These are phyloP conservation scores for Colletotrichum costaricense DNA, from an alignment of 2,329 filamentous ascomycete genomes.

Conservation along the genomic window DNA sequence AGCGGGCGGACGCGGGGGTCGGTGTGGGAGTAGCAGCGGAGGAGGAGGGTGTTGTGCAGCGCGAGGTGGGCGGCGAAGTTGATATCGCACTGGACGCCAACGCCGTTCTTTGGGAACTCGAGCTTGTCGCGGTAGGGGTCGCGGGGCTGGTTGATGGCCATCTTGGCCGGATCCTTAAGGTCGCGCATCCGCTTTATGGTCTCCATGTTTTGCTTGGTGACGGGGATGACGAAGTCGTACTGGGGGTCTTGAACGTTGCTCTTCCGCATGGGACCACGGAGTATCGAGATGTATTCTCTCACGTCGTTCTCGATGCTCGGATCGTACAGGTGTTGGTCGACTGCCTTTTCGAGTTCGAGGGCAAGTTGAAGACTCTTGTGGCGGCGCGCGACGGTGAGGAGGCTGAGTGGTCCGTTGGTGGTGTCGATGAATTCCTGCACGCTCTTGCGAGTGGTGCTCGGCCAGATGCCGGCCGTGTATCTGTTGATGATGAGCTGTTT, in stretches of 20 bases:
- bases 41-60: constrained; percentile 83
- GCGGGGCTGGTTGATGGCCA: constrained; percentile 61
- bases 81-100: constrained; percentile 91
- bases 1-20: constrained; percentile 82
- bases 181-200: constrained; percentile 56
- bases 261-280: constrained; percentile 52
- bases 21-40: constrained; percentile 84
- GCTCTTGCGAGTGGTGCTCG: constrained; percentile 54
- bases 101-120: constrained; percentile 80
- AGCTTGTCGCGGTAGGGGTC: constrained; percentile 70
- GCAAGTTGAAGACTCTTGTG: constrained; percentile 69
- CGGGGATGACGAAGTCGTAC: constrained; percentile 50
- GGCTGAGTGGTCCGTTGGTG: constrained; percentile 38
- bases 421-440: constrained; percentile 28
- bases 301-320: constrained; percentile 48
- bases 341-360: constrained; percentile 64
- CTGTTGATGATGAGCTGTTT: constrained; percentile 46
- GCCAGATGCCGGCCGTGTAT: constrained; percentile 66
- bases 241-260: constrained; percentile 35
- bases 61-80: constrained; percentile 90
- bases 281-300: constrained; percentile 60
- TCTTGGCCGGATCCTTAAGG: constrained; percentile 61
- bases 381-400: constrained; percentile 57
- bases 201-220: constrained; percentile 45
- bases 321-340: constrained; percentile 60